Evolutionary conservation across 2,329 filamentous ascomycete species (phyloP).

Genomic region (Domatiomyces catenatus): DNA sequence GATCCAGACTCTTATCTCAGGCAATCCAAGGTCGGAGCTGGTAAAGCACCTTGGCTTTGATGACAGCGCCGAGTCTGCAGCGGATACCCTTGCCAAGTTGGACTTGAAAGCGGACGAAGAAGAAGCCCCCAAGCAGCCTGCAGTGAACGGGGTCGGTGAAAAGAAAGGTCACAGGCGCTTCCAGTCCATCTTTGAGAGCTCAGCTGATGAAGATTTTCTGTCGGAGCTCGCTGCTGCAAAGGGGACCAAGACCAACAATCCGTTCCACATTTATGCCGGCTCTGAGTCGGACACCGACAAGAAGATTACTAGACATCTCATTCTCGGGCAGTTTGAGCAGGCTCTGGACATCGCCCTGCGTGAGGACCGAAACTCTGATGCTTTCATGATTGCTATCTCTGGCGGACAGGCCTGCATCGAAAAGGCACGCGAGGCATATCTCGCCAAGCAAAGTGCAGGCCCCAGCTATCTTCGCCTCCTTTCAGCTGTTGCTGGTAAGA

Average conservation of each 20-base stretch:
- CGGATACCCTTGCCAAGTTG: conserved; percentile 25
- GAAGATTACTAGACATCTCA: conserved; percentile 69
- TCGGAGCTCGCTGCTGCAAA: conserved; percentile 74
- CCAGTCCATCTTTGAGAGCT: conserved; percentile 67
- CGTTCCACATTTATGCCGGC: conserved; percentile 77
- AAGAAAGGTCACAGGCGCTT: conserved; percentile 46
- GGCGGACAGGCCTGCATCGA: conserved; percentile 86
- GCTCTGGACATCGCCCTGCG: conserved; percentile 78
- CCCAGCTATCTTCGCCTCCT: conserved; percentile 87
- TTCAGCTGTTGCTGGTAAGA: conserved; percentile 85
- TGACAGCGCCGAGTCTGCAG: conserved; percentile 40
- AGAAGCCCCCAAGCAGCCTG: conserved; percentile 27
- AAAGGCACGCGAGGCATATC: conserved; percentile 82
- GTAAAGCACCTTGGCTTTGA: conserved; percentile 78
- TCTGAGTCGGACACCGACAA: conserved; percentile 74
- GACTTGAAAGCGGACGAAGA: conserved; percentile 20
- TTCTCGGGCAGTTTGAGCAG: conserved; percentile 79
- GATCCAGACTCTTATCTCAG: conserved; percentile 71
- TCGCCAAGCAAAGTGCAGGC: conserved; percentile 63
- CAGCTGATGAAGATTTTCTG: conserved; percentile 65
- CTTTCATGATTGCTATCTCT: conserved; percentile 95
- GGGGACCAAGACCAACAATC: conserved; percentile 81
- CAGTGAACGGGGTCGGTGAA: conserved; percentile 30
- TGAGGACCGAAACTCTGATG: conserved; percentile 82
- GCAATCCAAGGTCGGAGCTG: conserved; percentile 72